Percentiles rank a stretch among this genome's conserved stretches.
Evolutionary conservation across 306 rosid species (phyloP).

Genomic region (Vigna angularis): DNA sequence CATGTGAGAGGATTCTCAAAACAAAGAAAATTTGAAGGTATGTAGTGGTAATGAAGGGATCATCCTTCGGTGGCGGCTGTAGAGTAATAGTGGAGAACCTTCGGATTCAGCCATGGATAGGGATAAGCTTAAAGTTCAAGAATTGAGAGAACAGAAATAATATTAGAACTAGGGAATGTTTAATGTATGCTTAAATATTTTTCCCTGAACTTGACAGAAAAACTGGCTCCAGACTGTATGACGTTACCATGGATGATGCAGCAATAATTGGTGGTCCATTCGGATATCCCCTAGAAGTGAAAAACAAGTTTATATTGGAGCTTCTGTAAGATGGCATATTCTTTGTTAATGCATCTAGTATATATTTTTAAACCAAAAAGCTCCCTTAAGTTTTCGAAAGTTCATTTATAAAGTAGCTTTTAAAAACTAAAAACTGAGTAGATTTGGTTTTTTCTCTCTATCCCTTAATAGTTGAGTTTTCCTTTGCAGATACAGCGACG

Average conservation of each 20-base stretch:
- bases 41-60: neutral
- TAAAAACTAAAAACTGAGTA: neutral
- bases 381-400: neutral
- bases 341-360: conserved; percentile 15
- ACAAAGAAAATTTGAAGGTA: neutral
- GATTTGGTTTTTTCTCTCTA: neutral
- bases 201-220: conserved; percentile 55
- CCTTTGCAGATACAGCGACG: conserved; percentile 74
- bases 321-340: conserved; percentile 66
- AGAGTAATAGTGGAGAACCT: neutral
- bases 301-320: conserved; percentile 72
- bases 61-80: too few relatives aligned
- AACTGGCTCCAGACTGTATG: conserved; percentile 58
- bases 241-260: conserved; percentile 83
- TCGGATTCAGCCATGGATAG: neutral
- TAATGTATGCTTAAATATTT: neutral
- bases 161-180: too few relatives aligned
- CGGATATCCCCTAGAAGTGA: conserved; percentile 79
- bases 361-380: neutral
- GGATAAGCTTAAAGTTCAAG: too few relatives aligned
- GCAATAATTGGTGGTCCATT: conserved; percentile 85
- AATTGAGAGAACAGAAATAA: too few relatives aligned
- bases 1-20: neutral
- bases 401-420: neutral
- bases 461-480: conserved; percentile 18